phyloP scores from a whole-genome alignment of 2,329 filamentous ascomycete genomes.

The Penicillium thymicola region DNA sequence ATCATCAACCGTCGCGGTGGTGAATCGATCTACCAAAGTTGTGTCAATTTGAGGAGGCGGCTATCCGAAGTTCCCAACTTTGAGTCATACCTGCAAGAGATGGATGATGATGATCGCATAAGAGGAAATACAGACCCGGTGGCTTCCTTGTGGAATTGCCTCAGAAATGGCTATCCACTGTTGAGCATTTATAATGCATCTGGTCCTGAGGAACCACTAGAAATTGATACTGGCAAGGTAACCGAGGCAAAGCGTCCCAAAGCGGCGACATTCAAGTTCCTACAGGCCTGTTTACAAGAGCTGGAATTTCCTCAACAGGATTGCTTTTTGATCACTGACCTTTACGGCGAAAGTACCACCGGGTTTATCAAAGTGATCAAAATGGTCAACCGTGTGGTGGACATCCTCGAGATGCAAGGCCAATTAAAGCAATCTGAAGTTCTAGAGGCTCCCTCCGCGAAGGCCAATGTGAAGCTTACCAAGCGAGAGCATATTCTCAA shows the following conservation, averaged over 20 bases:
- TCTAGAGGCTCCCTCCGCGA: conserved; percentile 47
- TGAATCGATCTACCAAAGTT: conserved; percentile 95
- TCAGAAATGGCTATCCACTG: conserved; percentile 78
- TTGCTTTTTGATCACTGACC: conserved; percentile 86
- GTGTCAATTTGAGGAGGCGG: conserved; percentile 76
- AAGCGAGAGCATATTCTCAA: conserved; percentile 85
- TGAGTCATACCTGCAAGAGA: conserved; percentile 67
- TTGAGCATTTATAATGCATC: conserved; percentile 86
- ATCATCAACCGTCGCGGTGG: conserved; percentile 98
- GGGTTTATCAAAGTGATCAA: conserved; percentile 96
- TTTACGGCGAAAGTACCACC: conserved; percentile 91
- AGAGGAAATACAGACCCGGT: conserved; percentile 71
- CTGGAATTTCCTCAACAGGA: conserved; percentile 75
- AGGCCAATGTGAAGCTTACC: conserved; percentile 56
- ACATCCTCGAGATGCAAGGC: conserved; percentile 75
- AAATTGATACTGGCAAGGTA: conserved; percentile 61
- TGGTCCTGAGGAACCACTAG: conserved; percentile 65
- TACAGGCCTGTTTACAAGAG: conserved; percentile 82
- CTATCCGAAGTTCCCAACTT: conserved; percentile 82
- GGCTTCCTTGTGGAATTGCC: conserved; percentile 82
- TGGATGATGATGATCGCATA: conserved; percentile 66
- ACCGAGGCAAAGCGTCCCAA: conserved; percentile 76
- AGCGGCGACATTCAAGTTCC: conserved; percentile 85
- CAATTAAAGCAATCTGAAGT: conserved; percentile 63
- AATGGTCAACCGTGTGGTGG: conserved; percentile 88